Evolutionary conservation across 805 yeast species (phyloP), one percentile per base, ranked within the genome.

Genomic region (Saccharomycopsis schoenii): DNA sequence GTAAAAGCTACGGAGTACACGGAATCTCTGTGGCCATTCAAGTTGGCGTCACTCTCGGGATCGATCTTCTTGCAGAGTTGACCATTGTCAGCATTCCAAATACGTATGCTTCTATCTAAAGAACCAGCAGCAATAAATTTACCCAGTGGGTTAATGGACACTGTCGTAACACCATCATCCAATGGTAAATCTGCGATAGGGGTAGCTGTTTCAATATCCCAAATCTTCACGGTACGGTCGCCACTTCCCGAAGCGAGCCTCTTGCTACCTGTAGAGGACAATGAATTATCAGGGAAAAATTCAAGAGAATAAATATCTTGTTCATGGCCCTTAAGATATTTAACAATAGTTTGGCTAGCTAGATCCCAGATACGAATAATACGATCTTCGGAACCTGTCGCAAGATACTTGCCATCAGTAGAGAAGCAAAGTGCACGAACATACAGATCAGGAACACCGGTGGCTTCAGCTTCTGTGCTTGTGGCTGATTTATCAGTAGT

Each of bases 121-220:
- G 96, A 88, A 58, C 99, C 99, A 17, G 97, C 98, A 47, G 97
- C 98, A 68, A 94, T 90, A 68, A 85, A 83, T 67, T 86, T 83
- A 47, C 97, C 97, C 73, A 93, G 96, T 57, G 97, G 97, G 9
- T 97, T 89, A 51, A 93, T 93, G 21, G 97, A 97, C 55, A 93
- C 97, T 0, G 99, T 93, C 60, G 99, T 93, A 59, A 93, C 98
- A 67, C 99, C 99, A 72, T 93, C 98, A 74, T 93, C 97, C 68
- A 93, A 92, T 17, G 91, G 83, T 66, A 93, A 79, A 56, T 97
- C 91, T 69, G 91, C 79, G 24, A 91, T 84, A 72, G 97, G 89
- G 75, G 89, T 91, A 25, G 96, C 94, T 47, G 90, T 82, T 67
- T 88, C 83, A 71, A 92, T 81, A 73, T 93, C 97, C 99, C 99